Evolutionary conservation across 2,329 filamentous ascomycete genomes (phyloP), one percentile per base, ranked within the genome.

Genomic region (Trichophyton schoenleinii): DNA sequence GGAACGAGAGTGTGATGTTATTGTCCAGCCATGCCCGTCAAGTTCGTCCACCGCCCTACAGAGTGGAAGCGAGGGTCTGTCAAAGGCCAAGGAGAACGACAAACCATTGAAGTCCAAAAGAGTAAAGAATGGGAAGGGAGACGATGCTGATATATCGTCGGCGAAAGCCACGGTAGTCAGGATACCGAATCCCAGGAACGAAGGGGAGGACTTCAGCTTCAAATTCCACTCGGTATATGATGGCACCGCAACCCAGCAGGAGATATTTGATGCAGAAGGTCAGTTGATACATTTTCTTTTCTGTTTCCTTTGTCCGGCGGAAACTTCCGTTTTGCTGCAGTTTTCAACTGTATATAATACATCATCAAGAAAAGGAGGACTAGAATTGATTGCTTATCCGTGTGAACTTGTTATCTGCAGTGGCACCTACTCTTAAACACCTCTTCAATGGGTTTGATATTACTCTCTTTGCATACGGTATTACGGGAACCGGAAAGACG

Each of bases 191-290:
- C 91, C 92, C 0, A 96, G 94, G 78, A 96, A 96, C 70, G 88
- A 89, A 66, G 79, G 82, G 22, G 92, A 97, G 75, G 88, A 91
- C 70, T 97, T 91, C 75, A 91, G 88, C 60, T 99, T 97, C 73
- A 84, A 91, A 59, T 97, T 97, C 80, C 95, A 94, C 79, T 84
- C 88, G 67, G 92, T 97, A 61, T 97, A 96, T 74, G 89, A 89
- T 70, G 83, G 87, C 68, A 74, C 81, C 41, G 87, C 88, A 15
- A 84, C 88, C 7, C 92, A 99, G 73, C 89, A 96, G 74, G 83
- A 88, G 65, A 77, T 99, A 62, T 99, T 95, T 72, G 88, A 91
- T 65, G 83, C 87, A 42, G 92, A 97, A 83, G 89, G 90, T 91
- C 80, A 68, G 79, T 73, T 60, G 11, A 38, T 38, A 38, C 13